Evolutionary conservation across 257 asterid genomes (phyloP).

Genomic region (Primulina huaijiensis): DNA sequence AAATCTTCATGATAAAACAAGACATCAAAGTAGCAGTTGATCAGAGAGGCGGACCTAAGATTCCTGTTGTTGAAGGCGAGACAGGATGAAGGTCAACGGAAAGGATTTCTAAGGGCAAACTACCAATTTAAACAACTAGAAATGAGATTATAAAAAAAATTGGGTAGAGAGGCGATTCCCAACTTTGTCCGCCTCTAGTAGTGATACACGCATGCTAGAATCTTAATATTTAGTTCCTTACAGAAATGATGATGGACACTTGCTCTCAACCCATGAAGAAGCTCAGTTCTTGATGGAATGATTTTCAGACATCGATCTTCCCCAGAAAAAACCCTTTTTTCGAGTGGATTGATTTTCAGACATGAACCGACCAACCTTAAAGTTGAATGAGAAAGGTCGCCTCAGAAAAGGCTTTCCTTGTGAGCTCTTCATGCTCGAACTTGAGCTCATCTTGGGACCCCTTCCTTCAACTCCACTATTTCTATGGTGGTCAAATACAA

Average conservation of each 20-base stretch:
- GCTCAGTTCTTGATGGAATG: slow-evolving; percentile 50
- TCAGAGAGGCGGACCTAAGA: not conserved
- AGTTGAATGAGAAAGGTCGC: slow-evolving; percentile 56
- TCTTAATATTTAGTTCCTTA: not conserved
- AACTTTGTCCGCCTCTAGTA: not conserved
- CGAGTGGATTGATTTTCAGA: slow-evolving; percentile 43
- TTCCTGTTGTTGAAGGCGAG: not conserved
- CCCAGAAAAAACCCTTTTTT: slow-evolving; percentile 59
- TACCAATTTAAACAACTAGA: not conserved
- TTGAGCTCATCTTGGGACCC: slow-evolving; percentile 52
- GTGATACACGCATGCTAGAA: not conserved
- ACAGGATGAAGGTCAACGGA: not conserved
- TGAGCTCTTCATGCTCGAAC: slow-evolving; percentile 48
- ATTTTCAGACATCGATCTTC: slow-evolving; percentile 43
- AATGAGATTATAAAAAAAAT: no score
- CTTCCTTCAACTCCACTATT: slow-evolving; percentile 46
- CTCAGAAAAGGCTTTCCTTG: slow-evolving; percentile 45
- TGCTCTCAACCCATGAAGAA: slow-evolving; percentile 23
- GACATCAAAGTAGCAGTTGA: not conserved
- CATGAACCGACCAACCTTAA: slow-evolving; percentile 34
- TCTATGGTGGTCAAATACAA: slow-evolving; percentile 47
- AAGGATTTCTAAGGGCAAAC: not conserved
- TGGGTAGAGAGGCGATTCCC: not conserved
- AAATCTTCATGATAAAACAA: slow-evolving; percentile 5
- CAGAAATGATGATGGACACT: slow-evolving; percentile 16